Evolutionary conservation across 1,284 basidiomycete species (phyloP).

Genomic region (Sanghuangporus baumii): DNA sequence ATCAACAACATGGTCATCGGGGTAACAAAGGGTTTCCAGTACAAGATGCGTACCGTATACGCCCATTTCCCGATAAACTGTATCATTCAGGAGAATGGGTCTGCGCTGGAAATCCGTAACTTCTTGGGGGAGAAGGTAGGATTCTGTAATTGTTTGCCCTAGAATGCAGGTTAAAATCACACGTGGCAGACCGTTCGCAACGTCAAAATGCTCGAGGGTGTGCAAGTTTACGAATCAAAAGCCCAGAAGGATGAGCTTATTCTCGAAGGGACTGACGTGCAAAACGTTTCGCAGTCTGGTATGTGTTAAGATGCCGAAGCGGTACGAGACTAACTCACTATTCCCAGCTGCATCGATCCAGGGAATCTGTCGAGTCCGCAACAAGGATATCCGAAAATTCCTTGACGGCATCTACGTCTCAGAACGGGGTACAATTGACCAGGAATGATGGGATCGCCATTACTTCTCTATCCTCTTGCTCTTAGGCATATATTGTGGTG

Average conservation of each 20-base stretch:
- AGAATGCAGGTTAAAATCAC: neutral
- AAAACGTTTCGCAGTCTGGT: slow-evolving; percentile 95
- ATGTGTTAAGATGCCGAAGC: slow-evolving; percentile 19
- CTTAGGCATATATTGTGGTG: slow-evolving; percentile 11
- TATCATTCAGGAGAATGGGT: slow-evolving; percentile 85
- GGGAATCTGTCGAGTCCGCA: slow-evolving; percentile 89
- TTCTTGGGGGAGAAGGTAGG: slow-evolving; percentile 92
- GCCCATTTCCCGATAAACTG: slow-evolving; percentile 99
- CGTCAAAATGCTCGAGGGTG: slow-evolving; percentile 89
- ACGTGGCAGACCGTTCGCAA: slow-evolving; percentile 75
- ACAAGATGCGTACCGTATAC: slow-evolving; percentile 99
- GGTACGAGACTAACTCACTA: slow-evolving; percentile 7
- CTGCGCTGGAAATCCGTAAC: slow-evolving; percentile 92
- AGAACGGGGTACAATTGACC: slow-evolving; percentile 61
- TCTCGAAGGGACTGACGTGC: slow-evolving; percentile 90
- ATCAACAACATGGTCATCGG: slow-evolving; percentile 98
- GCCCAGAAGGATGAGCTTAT: slow-evolving; percentile 95
- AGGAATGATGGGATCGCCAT: neutral
- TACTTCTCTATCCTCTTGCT: neutral
- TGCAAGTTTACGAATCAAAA: slow-evolving; percentile 86
- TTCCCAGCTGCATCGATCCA: slow-evolving; percentile 86
- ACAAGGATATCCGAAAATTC: slow-evolving; percentile 98
- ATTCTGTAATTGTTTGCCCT: neutral
- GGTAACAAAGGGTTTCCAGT: slow-evolving; percentile 97
- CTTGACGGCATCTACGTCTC: slow-evolving; percentile 92